A percentile compares a stretch with the other conserved stretches of the same genome.
phyloP scores from a whole-genome alignment of 805 yeast genomes.

The Yarrowia sp. region DNA sequence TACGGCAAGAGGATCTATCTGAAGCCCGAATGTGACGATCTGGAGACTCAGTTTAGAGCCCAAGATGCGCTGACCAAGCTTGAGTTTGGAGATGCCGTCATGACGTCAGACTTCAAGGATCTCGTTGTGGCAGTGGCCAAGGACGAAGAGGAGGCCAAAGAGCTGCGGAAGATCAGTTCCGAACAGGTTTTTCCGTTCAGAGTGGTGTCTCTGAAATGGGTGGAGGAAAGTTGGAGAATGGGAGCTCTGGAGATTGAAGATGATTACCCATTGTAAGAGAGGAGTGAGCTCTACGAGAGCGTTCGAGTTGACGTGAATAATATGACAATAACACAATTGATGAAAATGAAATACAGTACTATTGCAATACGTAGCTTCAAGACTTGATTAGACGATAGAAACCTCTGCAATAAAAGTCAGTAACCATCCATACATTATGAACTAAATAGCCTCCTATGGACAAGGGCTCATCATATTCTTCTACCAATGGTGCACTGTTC shows the following conservation, averaged over 20 bases:
- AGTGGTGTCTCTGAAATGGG: constrained; percentile 25
- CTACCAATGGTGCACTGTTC: no score
- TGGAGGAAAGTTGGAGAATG: constrained; percentile 18
- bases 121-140: constrained; percentile 19
- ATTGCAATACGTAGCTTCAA: no score
- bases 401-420: no score
- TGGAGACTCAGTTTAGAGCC: constrained; percentile 14
- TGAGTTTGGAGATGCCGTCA: constrained; percentile 21
- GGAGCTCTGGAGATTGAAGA: constrained; percentile 11
- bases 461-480: no score
- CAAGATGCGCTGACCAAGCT: not conserved
- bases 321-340: no score
- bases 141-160: constrained; percentile 1
- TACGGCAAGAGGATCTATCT: not conserved
- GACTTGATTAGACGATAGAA: no score
- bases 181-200: constrained; percentile 19
- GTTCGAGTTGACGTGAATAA: no score
- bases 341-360: no score
- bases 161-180: constrained; percentile 2
- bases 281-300: no score
- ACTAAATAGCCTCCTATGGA: no score
- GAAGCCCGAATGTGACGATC: not conserved
- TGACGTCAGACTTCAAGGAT: not conserved
- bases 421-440: no score
- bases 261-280: constrained; percentile 9